Evolutionary conservation across 78 protist genomes (phyloP), one percentile per base, ranked within the genome.

Genomic region (Dictyostelium brefeldianum): DNA sequence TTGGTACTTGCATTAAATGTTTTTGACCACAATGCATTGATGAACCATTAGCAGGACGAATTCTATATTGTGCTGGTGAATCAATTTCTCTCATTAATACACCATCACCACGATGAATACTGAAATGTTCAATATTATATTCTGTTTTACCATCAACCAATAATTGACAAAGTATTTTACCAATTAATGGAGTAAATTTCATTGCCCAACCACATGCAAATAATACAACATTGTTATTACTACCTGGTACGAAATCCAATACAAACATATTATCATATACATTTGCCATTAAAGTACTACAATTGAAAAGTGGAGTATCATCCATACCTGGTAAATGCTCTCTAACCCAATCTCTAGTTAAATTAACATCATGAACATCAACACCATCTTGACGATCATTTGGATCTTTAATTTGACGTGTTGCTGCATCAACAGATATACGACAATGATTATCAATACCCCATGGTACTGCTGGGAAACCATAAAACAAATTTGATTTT

Each of bases 401-500:
- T 36, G 80, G 80, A 29, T 73, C 80, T n/a, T n/a, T 73, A 22
- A 73, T 73, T 46, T 73, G 50, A 46, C 80, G 80, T 3, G n/a
- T 11, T 0, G 80, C 80, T 6, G 31, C 50, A n/a, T 73, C 80
- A 2, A 73, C 25, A n/a, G 80, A 53, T 10, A 73, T 46, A 41
- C 80, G 47, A 11, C 54, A 43, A 46, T n/a, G 48, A 11, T 73
- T 73, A n/a, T n/a, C 56, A 8, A 29, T 11, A 22, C 47, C 22
- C 80, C 80, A 73, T 46, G 80, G 80, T 10, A 43, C 41, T 10
- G 80, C 80, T n/a, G 80, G 80, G 80, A 73, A 73, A 20, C 80
- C 80, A 22, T 73, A 73, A 20, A 18, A 73, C 18, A 73, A 46
- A 22, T 73, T 73, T 0, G 36, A 27, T n/a, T 36, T 73, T 0